Percentiles rank a stretch among this genome's conserved stretches.
phyloP scores from a whole-genome alignment of 2,329 filamentous ascomycete species.

The Colletotrichum abscissum region DNA sequence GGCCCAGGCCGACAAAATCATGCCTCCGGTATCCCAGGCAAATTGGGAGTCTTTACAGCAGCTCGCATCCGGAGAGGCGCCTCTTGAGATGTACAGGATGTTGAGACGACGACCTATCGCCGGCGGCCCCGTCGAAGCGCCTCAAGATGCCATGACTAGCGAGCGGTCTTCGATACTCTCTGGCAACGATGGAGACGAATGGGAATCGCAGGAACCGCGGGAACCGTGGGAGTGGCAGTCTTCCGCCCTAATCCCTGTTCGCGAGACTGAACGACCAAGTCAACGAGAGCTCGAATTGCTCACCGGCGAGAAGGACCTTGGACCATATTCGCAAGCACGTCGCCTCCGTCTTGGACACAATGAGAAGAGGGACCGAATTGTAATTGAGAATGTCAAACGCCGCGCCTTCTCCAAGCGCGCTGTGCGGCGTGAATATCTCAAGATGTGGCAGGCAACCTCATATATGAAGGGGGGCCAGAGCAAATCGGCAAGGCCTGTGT shows the following conservation, averaged over 20 bases:
- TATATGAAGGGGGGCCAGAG: slow-evolving; percentile 48
- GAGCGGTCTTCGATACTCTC: background rate
- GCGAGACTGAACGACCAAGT: slow-evolving; percentile 50
- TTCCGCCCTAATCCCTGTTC: slow-evolving; percentile 52
- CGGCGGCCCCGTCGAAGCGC: background rate
- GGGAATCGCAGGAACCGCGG: slow-evolving; percentile 44
- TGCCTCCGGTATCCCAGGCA: slow-evolving; percentile 63
- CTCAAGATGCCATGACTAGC: background rate
- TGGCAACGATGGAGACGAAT: background rate
- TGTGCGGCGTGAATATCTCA: slow-evolving; percentile 60
- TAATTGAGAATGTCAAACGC: background rate
- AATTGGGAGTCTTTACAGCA: slow-evolving; percentile 68
- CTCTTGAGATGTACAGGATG: slow-evolving; percentile 48
- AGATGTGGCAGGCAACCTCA: slow-evolving; percentile 57
- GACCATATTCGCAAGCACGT: slow-evolving; percentile 47
- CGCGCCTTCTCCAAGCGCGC: slow-evolving; percentile 45
- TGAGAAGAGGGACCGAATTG: background rate
- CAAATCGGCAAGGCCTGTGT: slow-evolving; percentile 52
- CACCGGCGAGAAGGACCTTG: slow-evolving; percentile 49
- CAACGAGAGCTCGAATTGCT: slow-evolving; percentile 49
- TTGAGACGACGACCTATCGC: slow-evolving; percentile 50
- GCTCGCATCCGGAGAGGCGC: slow-evolving; percentile 56
- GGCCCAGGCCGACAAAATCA: slow-evolving; percentile 53
- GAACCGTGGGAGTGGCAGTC: slow-evolving; percentile 55
- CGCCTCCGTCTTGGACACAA: slow-evolving; percentile 21